Evolutionary conservation across 805 yeast species (phyloP), one percentile per base, ranked within the genome.

Genomic region (Brettanomyces sp.): DNA sequence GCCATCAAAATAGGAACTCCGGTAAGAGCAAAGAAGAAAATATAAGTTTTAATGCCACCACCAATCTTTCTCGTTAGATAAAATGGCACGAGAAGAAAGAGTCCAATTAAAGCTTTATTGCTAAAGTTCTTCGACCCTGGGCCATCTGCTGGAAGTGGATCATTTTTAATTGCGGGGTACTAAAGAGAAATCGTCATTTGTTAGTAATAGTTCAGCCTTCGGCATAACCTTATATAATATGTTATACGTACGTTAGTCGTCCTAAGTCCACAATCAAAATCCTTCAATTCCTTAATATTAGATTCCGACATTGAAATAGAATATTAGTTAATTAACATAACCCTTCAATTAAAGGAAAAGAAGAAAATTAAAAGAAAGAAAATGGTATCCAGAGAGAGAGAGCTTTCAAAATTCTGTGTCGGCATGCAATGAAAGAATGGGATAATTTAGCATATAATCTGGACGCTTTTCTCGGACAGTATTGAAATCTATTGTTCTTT

Each of bases 61-160:
- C 90, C 86, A 25, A 87, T 51, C 62, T 80, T 80, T 51, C 79
- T 70, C 45, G 82, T 72, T 49, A 84, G 57, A 59, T 74, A 80
- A 55, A 57, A 74, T 11, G 96, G 95, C 44, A 84, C 63, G 28
- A 74, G 70, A 5, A 72, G 55, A 49, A 84, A 56, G 30, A 81
- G 59, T 2, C 70, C 69, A 21, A 73, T 45, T 48, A 88, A 58
- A 11, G 76, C 58, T 53, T 56, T 56, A 66, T 89, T 88, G 64
- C 76, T 75, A 68, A 89, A 88, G 56, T 80, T 77, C 60, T 77
- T 80, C 32, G 89, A 72, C 24, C 95, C 89, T 5, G 96, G 86
- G 38, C 96, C 96, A 61, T 88, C 96, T 4, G 95, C 95, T 25
- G 95, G 90, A 50, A 87, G 70, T 9, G 89, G 89, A 2, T 91